phyloP scores from a whole-genome alignment of 2,329 filamentous ascomycete genomes.

The Apiospora sp. region DNA sequence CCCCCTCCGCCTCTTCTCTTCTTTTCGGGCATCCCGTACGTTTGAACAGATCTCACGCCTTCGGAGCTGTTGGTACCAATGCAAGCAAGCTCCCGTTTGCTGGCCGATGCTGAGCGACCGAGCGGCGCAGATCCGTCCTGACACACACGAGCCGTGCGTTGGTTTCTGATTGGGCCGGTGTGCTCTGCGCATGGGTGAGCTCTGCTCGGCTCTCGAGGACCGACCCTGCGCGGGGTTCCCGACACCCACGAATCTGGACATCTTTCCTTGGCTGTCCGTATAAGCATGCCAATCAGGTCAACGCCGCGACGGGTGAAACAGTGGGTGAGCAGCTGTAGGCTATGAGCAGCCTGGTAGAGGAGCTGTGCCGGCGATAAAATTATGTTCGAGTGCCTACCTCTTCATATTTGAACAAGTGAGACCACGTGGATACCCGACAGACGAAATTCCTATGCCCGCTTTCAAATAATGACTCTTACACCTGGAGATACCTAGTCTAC shows the following conservation, averaged over 20 bases:
- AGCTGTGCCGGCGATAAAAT: not conserved
- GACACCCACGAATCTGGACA: slow-evolving; percentile 1
- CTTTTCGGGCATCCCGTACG: not conserved
- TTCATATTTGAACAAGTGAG: not conserved
- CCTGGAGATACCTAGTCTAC: not conserved
- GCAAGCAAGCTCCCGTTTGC: not conserved
- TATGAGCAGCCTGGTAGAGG: not conserved
- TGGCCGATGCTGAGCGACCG: not conserved
- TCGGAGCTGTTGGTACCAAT: not conserved
- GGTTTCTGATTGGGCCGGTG: slow-evolving; percentile 11
- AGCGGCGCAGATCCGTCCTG: not conserved
- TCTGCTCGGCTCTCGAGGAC: not conserved
- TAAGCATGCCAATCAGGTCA: slow-evolving; percentile 5
- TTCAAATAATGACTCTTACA: not conserved
- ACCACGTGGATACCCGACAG: not conserved
- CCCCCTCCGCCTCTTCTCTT: not conserved
- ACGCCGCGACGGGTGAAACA: not conserved
- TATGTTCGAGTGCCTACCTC: not conserved
- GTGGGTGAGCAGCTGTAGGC: not conserved
- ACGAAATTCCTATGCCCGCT: not conserved
- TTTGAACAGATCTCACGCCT: not conserved
- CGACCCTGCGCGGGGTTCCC: slow-evolving; percentile 14
- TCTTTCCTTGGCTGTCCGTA: not conserved
- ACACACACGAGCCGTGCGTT: slow-evolving; percentile 13
- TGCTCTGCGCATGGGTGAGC: slow-evolving; percentile 3